Evolutionary conservation across 1,284 basidiomycete species (phyloP).

Genomic region (Rhodotorula sp.): DNA sequence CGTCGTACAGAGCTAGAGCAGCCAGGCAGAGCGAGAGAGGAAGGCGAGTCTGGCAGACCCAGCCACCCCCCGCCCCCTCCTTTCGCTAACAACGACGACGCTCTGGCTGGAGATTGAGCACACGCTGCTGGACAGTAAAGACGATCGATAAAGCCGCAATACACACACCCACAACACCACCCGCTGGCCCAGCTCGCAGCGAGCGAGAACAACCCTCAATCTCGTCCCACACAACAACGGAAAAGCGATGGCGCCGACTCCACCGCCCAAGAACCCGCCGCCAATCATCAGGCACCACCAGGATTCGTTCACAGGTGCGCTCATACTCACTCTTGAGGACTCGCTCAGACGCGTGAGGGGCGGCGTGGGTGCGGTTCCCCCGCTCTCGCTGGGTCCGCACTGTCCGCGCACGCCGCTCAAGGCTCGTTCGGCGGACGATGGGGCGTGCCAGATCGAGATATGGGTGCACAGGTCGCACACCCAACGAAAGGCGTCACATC

Average conservation of each 20-base stretch:
- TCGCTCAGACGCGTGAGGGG: neutral
- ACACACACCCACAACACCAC: neutral
- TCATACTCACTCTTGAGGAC: neutral
- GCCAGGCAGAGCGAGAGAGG: too few species aligned
- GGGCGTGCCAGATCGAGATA: neutral
- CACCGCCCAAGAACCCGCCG: slow-evolving; percentile 26
- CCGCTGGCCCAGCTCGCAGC: neutral
- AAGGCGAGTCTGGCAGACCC: too few species aligned
- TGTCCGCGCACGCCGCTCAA: neutral
- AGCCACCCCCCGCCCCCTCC: too few species aligned
- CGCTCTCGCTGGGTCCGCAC: neutral
- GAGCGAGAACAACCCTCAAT: neutral
- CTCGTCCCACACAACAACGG: neutral
- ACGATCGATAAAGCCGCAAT: neutral
- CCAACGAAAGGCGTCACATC: neutral
- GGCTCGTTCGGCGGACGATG: neutral
- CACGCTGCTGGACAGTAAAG: too few species aligned
- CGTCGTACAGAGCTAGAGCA: too few species aligned
- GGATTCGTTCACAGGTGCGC: slow-evolving; percentile 35
- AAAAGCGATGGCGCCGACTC: slow-evolving; percentile 21
- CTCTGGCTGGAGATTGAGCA: too few species aligned
- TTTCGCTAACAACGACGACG: neutral
- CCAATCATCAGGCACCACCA: slow-evolving; percentile 36
- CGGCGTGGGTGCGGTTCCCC: neutral
- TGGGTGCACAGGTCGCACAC: neutral